These are phyloP conservation scores for Nicotiana tomentosiformis DNA, from an alignment of 257 asterid species.

Conservation along the genomic window DNA sequence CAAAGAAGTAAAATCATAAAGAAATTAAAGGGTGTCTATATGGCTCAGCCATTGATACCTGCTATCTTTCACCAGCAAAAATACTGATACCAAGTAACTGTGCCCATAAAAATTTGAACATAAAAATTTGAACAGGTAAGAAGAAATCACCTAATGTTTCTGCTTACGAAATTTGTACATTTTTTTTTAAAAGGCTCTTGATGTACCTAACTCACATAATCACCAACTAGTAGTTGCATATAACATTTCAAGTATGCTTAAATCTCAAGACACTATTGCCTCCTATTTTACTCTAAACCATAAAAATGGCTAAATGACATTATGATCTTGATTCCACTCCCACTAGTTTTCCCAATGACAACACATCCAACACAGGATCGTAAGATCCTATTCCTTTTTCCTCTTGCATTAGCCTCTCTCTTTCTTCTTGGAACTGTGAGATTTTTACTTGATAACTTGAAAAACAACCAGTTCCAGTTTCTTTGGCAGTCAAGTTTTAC, in stretches of 20 bases:
- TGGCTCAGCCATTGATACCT: too few species aligned
- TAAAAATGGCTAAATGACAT: slow-evolving; percentile 1
- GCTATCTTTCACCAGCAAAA: too few species aligned
- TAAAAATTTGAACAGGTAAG: too few species aligned
- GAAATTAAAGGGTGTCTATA: too few species aligned
- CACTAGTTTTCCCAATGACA: slow-evolving; percentile 16
- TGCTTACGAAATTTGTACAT: too few species aligned
- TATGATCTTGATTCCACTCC: slow-evolving; percentile 1
- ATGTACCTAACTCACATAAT: slow-evolving; percentile 20
- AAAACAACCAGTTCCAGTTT: slow-evolving; percentile 31
- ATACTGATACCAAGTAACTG: too few species aligned
- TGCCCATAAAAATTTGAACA: too few species aligned
- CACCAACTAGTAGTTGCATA: slow-evolving; percentile 70
- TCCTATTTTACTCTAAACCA: slow-evolving; percentile 11
- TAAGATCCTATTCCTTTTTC: slow-evolving; percentile 45
- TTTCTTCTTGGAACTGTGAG: slow-evolving; percentile 54
- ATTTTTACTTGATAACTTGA: slow-evolving; percentile 39
- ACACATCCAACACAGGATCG: slow-evolving; percentile 26
- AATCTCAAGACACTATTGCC: slow-evolving; percentile 30
- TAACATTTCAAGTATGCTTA: slow-evolving; percentile 31
- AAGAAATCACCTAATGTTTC: too few species aligned
- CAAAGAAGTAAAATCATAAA: too few species aligned
- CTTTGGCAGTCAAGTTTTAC: slow-evolving; percentile 19
- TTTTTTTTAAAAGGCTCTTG: neutral
- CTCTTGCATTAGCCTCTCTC: slow-evolving; percentile 48